Conservation (phyloP, 2,329 filamentous ascomycete genomes). For the Clarireedia sp. region DNA sequence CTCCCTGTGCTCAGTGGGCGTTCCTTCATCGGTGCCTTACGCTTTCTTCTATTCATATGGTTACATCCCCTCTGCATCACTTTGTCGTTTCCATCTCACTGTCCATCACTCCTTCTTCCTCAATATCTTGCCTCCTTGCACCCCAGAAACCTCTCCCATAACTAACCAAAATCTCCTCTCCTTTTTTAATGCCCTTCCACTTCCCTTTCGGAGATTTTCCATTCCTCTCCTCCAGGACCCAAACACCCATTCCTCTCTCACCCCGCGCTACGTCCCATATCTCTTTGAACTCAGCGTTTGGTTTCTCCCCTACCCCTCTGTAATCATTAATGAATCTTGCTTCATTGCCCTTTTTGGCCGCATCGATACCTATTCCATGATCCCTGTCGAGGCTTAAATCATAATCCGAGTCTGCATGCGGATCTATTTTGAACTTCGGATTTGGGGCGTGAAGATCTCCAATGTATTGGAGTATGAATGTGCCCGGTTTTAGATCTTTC, state of each 20-base stretch:
- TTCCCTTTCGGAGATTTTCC: constrained; percentile 30
- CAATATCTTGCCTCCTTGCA: constrained; percentile 32
- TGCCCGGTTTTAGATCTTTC: constrained; percentile 43
- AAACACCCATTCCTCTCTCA: constrained; percentile 50
- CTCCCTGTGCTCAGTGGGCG: too few relatives aligned
- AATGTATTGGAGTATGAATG: constrained; percentile 54
- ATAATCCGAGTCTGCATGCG: constrained; percentile 47
- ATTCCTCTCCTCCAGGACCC: constrained; percentile 42
- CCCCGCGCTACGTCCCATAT: constrained; percentile 46
- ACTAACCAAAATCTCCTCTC: constrained; percentile 59
- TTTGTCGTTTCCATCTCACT: not conserved
- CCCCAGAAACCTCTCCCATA: constrained; percentile 45
- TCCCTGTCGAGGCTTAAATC: constrained; percentile 56
- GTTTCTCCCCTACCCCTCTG: constrained; percentile 39
- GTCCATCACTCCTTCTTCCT: not conserved
- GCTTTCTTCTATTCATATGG: too few relatives aligned
- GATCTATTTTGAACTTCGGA: constrained; percentile 9
- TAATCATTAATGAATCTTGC: constrained; percentile 62
- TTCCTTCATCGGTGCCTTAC: too few relatives aligned
- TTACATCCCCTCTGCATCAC: too few relatives aligned
- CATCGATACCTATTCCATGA: constrained; percentile 51
- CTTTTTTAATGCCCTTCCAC: constrained; percentile 54
- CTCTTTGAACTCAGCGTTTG: constrained; percentile 44
- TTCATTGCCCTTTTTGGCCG: constrained; percentile 51
- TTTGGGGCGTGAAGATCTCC: constrained; percentile 46